Evolutionary conservation across 2,329 filamentous ascomycete genomes (phyloP), one percentile per base, ranked within the genome.

Genomic region (Microcyclospora pomicola): DNA sequence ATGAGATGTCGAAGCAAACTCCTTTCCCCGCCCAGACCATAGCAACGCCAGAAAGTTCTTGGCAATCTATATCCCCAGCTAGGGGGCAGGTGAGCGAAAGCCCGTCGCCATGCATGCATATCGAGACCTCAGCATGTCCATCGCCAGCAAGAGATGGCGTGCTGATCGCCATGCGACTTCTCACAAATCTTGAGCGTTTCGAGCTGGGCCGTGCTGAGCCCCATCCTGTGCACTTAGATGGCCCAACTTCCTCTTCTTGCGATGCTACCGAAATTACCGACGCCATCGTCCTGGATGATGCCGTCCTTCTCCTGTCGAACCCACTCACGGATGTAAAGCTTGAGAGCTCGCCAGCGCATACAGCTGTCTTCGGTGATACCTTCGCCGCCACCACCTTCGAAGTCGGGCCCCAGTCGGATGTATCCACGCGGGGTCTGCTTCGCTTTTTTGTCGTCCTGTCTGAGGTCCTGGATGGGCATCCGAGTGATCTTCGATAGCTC

Each of bases 291-390:
- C 3, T 43, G 46, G 14, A 45, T 45, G 11, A 54, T 69, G 59
- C 91, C 75, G 44, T 75, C 71, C 5, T 86, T 84, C 56, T 92
- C 83, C 59, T 94, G 86, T 40, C 80, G 71, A 15, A 82, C 87
- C 88, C 88, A 96, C 58, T 94, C 86, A 29, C 71, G 70, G 30
- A 96, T 82, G 58, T 96, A 96, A 31, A 77, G 56, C 53, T 79
- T 80, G 32, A 96, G 66, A 1, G 88, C 88, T 53, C 72, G 77
- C 88, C 88, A 96, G 37, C 88, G 72, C 38, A 77, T 67, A 67
- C 82, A 81, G 60, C 69, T 54, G 42, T 65, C 54, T 45, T 63
- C 51, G 2, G 58, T 60, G 35, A 65, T 59, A 15, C 56, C 55
- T 36, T 48, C 58, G 56, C 61, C 49, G 61, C 72, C 63, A 61